A percentile compares a stretch with the other conserved stretches of the same genome.
Conservation (phyloP, 441 rosid species). For the Erysimum cheiri region DNA sequence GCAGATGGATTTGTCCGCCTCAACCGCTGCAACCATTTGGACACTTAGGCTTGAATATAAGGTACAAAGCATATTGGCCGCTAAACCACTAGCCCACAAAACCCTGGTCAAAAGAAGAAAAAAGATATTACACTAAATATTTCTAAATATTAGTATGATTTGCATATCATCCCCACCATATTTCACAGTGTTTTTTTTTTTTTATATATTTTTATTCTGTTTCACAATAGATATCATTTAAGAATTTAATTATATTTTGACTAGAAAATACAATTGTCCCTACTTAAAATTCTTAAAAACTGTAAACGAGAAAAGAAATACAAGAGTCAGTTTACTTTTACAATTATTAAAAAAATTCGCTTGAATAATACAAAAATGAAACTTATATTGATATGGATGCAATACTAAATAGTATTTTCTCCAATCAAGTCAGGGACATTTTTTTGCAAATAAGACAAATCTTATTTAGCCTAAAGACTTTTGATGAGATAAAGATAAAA, state of each 20-base stretch:
- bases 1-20: no score
- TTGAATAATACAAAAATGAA: background rate
- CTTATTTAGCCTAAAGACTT: background rate
- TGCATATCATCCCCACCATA: background rate
- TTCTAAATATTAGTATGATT: background rate
- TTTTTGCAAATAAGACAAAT: background rate
- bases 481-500: background rate
- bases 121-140: no score
- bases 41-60: no score
- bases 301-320: background rate
- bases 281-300: background rate
- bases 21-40: no score
- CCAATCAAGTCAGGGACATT: background rate
- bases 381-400: background rate
- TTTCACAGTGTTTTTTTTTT: background rate
- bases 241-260: background rate
- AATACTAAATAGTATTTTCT: background rate
- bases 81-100: constrained; percentile 1
- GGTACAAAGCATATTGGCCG: background rate
- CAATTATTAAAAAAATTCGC: background rate
- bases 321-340: background rate
- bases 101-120: no score
- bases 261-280: background rate
- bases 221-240: background rate
- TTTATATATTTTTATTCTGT: background rate